Base-by-base conservation (phyloP, 1,284 basidiomycete species). In the Sanghuangporus weigelae region DNA sequence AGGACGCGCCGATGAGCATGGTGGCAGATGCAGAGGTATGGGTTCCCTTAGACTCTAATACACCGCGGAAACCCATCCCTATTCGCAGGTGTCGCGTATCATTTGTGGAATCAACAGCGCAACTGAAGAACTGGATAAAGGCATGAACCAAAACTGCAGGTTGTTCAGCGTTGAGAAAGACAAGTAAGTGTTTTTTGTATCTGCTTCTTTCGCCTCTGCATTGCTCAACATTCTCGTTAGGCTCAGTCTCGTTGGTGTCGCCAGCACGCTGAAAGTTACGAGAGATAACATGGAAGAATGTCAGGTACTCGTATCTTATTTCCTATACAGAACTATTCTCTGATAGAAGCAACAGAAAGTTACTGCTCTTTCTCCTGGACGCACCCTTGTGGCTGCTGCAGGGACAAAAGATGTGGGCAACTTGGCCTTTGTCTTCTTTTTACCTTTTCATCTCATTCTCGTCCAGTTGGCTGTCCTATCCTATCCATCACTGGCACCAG, bases 1-100 rank as follows among this genome's bases (percentile, higher is more conserved):
- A 95, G 72, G 95, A 98, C 75, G 91, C 90, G 7, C 95, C 95
- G 11, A 97, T 95, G 92, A 96, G 94, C 71, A 89, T 97, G 80
- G 88, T 88, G 12, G 82, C 86, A 8, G 79, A 91, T 71, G 76
- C 78, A 14, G 74, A 84, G 74, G 93, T 92, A 71, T 68, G 75
- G 59, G 11, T 21, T 53, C 44, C 31, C 12, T n/a, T 35, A 19
- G 12, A n/a, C 56, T 63, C 65, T 63, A 64, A 44, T 39, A 38
- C 39, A 21, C 21, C 40, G 38, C 40, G 7, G 4, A 40, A 23
- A 11, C 19, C 44, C 19, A 56, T 51, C 50, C 4, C 35, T 40
- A 12, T 66, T 23, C 12, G 11, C 26, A 65, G 64, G 60, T 35
- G 14, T 55, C 44, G 39, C 60, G 64, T 0, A 70, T 96, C 59